phyloP scores from a whole-genome alignment of 805 yeast species.

The Metschnikowia dekortorum region DNA sequence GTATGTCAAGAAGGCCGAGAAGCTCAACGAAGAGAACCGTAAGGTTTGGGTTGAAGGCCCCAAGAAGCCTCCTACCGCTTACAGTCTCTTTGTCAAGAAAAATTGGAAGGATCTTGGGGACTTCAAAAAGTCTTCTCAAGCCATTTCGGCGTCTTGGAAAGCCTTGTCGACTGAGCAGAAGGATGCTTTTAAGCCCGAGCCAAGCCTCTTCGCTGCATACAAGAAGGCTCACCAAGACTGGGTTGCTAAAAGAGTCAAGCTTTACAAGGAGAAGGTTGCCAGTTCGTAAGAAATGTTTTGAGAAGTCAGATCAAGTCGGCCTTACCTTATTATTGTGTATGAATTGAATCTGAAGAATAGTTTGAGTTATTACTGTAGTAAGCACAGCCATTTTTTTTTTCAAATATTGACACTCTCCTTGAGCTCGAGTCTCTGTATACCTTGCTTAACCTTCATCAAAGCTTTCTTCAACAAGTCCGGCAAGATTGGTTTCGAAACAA shows the following conservation, averaged over 20 bases:
- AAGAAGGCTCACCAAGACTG: slow-evolving; percentile 23
- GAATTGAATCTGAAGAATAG: neutral
- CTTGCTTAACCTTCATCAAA: slow-evolving; percentile 16
- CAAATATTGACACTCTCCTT: neutral
- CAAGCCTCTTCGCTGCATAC: slow-evolving; percentile 19
- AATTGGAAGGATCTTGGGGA: slow-evolving; percentile 22
- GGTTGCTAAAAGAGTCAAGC: slow-evolving; percentile 26
- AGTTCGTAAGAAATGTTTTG: neutral
- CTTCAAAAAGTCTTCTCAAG: slow-evolving; percentile 24
- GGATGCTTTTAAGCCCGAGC: slow-evolving; percentile 18
- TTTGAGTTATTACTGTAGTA: neutral
- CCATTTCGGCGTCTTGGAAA: slow-evolving; percentile 28
- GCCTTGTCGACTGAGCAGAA: slow-evolving; percentile 27
- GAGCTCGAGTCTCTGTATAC: neutral
- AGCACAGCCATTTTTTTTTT: neutral
- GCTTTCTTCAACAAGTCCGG: slow-evolving; percentile 42
- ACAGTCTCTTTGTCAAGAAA: slow-evolving; percentile 28
- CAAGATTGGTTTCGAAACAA: slow-evolving; percentile 49
- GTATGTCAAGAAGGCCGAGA: slow-evolving; percentile 24
- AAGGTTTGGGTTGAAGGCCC: slow-evolving; percentile 31
- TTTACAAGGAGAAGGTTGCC: slow-evolving; percentile 10
- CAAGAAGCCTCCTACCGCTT: slow-evolving; percentile 26
- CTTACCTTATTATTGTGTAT: neutral
- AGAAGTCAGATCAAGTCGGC: neutral
- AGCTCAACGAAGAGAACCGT: slow-evolving; percentile 22